Conservation (phyloP, 495 filamentous ascomycete species). For the Delitschia confertaspora region DNA sequence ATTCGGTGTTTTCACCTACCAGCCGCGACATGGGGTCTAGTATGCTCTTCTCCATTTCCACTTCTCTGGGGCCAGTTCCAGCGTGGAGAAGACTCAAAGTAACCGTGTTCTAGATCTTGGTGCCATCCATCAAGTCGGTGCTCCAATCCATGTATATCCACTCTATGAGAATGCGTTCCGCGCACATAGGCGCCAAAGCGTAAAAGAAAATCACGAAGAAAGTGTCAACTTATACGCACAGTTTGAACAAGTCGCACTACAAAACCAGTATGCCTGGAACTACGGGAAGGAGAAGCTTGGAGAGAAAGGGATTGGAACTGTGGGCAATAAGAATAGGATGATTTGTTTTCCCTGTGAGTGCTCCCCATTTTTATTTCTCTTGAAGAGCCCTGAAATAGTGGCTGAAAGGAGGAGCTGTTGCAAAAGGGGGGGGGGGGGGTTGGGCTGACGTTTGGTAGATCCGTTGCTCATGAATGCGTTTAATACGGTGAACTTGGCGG, state of each 20-base stretch:
- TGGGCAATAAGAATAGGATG: constrained; percentile 45
- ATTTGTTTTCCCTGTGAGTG: constrained; percentile 44
- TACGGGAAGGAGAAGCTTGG: constrained; percentile 36
- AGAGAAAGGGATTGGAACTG: constrained; percentile 36
- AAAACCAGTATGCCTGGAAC: constrained; percentile 42
- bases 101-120: constrained; percentile 33
- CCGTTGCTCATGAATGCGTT: constrained; percentile 55
- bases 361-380: background rate
- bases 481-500: constrained; percentile 49
- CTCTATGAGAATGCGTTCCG: constrained; percentile 47
- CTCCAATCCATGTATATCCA: constrained; percentile 48
- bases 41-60: constrained; percentile 26
- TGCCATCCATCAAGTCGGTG: constrained; percentile 40
- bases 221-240: constrained; percentile 42
- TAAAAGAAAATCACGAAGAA: constrained; percentile 42
- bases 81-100: too few species aligned
- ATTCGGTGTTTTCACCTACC: constrained; percentile 34
- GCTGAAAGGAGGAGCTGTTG: constrained; percentile 1
- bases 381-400: too few species aligned
- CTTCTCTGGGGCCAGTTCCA: constrained; percentile 15
- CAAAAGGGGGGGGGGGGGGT: background rate
- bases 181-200: constrained; percentile 41
- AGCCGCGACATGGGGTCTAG: constrained; percentile 30
- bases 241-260: constrained; percentile 41
- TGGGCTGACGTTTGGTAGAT: too few species aligned